Conservation (phyloP, 2,329 filamentous ascomycete genomes). For the Albifimbria verrucaria region DNA sequence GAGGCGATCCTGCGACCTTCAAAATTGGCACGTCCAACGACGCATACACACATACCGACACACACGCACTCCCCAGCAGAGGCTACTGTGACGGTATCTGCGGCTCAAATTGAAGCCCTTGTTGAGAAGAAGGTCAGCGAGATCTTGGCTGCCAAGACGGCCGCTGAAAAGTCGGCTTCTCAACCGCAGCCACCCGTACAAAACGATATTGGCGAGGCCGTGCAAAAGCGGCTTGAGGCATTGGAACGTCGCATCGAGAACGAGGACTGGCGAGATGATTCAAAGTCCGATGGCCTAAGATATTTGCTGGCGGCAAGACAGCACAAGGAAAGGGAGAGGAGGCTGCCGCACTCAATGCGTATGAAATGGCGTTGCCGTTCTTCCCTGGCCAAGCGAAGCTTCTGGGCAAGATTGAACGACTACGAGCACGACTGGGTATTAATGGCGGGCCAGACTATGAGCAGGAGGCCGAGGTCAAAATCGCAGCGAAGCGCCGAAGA, state of each 20-base stretch:
- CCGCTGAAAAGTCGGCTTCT: slow-evolving; percentile 40
- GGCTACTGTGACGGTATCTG: slow-evolving; percentile 51
- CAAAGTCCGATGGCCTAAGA: slow-evolving; percentile 76
- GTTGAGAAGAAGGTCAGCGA: slow-evolving; percentile 90
- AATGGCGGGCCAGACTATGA: slow-evolving; percentile 12
- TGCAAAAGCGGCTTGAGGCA: slow-evolving; percentile 77
- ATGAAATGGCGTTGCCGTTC: slow-evolving; percentile 76
- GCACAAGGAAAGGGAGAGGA: slow-evolving; percentile 80
- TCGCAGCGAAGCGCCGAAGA: slow-evolving; percentile 25
- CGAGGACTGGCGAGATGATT: slow-evolving; percentile 61
- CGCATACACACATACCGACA: slow-evolving; percentile 11
- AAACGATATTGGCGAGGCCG: slow-evolving; percentile 66
- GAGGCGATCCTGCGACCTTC: slow-evolving; percentile 38
- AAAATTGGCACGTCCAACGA: slow-evolving; percentile 41
- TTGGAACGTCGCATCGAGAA: slow-evolving; percentile 80
- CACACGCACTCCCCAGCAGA: slow-evolving; percentile 18
- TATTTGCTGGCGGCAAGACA: slow-evolving; percentile 89
- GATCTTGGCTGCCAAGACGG: slow-evolving; percentile 71
- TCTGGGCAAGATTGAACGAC: slow-evolving; percentile 63
- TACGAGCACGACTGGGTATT: slow-evolving; percentile 50
- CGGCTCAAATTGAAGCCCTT: slow-evolving; percentile 81
- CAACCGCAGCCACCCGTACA: slow-evolving; percentile 29
- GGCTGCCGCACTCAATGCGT: slow-evolving; percentile 75
- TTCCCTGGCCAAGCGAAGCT: slow-evolving; percentile 85
- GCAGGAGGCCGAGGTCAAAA: slow-evolving; percentile 17